A percentile compares a stretch with the other conserved stretches of the same genome.
These are phyloP conservation scores for Drosera spatulata DNA, from an alignment of 179 eudicot species.

Conservation along the genomic window DNA sequence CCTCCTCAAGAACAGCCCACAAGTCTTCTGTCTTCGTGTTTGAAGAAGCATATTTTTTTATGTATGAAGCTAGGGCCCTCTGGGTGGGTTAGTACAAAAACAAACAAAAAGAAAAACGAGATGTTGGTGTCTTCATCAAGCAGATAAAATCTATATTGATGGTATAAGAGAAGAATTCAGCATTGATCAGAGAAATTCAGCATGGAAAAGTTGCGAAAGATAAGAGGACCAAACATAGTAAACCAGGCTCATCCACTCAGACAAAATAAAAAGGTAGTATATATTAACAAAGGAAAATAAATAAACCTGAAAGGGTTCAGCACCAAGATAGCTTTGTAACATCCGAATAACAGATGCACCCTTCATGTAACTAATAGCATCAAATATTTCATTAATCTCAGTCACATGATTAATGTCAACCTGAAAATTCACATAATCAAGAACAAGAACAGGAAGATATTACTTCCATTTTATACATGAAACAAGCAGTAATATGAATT, in stretches of 20 bases:
- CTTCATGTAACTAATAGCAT: conserved; percentile 93
- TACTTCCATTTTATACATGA: too few relatives aligned
- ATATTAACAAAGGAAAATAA: not conserved
- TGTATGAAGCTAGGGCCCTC: conserved; percentile 91
- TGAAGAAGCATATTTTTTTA: conserved; percentile 78
- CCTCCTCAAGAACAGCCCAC: conserved; percentile 90
- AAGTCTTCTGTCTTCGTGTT: conserved; percentile 97
- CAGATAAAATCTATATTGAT: too few relatives aligned
- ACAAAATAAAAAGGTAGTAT: not conserved
- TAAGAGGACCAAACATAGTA: too few relatives aligned
- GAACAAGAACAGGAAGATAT: not conserved
- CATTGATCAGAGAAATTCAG: too few relatives aligned
- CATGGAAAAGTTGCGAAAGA: too few relatives aligned
- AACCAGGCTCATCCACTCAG: too few relatives aligned
- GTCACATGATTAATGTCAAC: conserved; percentile 91
- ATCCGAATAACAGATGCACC: conserved; percentile 96
- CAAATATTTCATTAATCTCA: conserved; percentile 96
- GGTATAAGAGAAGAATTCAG: too few relatives aligned
- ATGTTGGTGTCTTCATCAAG: too few relatives aligned
- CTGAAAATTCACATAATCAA: conserved; percentile 22
- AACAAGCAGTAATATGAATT: too few relatives aligned
- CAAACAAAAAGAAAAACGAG: too few relatives aligned
- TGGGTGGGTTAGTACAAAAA: conserved; percentile 8
- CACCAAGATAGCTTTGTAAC: conserved; percentile 96
- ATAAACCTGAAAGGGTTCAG: conserved; percentile 79